phyloP scores from a whole-genome alignment of 169 alveolate genomes.

The Plasmodium knowlesi region DNA sequence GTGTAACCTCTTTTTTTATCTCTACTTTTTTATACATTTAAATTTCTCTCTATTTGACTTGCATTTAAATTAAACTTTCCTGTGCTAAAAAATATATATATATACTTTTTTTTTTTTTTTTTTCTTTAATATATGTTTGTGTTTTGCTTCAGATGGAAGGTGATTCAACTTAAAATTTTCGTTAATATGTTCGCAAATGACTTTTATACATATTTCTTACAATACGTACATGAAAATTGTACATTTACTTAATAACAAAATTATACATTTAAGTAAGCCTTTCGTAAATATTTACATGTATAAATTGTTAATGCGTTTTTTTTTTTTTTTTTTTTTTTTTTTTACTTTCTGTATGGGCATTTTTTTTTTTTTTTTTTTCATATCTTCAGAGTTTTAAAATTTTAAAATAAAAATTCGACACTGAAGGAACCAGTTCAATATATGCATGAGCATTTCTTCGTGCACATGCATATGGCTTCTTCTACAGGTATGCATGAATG shows the following conservation, averaged over 20 bases:
- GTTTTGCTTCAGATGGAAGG: background rate
- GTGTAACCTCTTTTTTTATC: background rate
- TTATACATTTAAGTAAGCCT: background rate
- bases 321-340: background rate
- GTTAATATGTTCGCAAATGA: background rate
- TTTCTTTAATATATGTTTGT: background rate
- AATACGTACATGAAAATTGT: background rate
- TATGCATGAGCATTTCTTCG: background rate
- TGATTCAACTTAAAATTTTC: background rate
- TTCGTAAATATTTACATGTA: background rate
- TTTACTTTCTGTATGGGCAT: background rate
- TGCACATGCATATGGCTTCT: background rate
- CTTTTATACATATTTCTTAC: background rate
- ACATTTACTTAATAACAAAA: background rate
- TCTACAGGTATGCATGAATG: background rate
- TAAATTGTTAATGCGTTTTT: background rate
- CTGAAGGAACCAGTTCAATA: background rate
- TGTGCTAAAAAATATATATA: background rate
- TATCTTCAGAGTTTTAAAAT: background rate
- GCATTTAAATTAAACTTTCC: background rate
- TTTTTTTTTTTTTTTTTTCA: slow-evolving; percentile 7
- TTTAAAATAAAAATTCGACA: background rate
- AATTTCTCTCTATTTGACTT: background rate
- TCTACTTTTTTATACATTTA: background rate
- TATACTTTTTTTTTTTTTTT: background rate